These are phyloP conservation scores for Beauveria sp. DNA, from an alignment of 2,329 filamentous ascomycete genomes.

Conservation along the genomic window DNA sequence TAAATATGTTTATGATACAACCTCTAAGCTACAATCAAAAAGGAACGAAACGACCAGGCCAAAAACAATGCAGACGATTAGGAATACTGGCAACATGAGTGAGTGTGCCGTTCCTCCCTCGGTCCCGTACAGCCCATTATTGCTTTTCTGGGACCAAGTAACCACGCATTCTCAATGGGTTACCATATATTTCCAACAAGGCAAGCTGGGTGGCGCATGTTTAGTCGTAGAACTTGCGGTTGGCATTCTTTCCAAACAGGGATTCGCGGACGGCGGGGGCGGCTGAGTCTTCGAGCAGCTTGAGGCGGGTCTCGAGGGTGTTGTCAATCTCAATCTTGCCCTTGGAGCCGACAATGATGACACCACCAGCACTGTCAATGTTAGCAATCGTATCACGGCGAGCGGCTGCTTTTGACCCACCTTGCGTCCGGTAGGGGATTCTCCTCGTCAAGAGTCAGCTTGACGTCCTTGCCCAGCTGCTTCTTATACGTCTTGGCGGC, in stretches of 20 bases:
- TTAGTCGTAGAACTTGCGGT: constrained; percentile 93
- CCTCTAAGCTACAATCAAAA: constrained; percentile 26
- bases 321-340: constrained; percentile 99
- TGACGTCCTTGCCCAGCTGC: constrained; percentile 60
- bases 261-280: constrained; percentile 78
- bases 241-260: constrained; percentile 89
- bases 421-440: constrained; percentile 72
- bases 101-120: neutral
- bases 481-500: constrained; percentile 81
- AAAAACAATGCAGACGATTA: constrained; percentile 6
- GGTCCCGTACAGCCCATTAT: neutral
- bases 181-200: constrained; percentile 4
- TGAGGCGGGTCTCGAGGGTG: constrained; percentile 87
- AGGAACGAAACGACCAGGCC: constrained; percentile 1
- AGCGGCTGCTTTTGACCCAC: constrained; percentile 47
- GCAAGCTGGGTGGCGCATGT: neutral
- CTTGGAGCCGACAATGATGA: constrained; percentile 68
- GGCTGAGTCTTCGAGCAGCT: constrained; percentile 74
- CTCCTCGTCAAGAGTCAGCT: constrained; percentile 67
- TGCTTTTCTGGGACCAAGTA: neutral
- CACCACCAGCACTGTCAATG: constrained; percentile 65
- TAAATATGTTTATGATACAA: constrained; percentile 25
- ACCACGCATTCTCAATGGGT: neutral
- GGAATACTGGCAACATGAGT: neutral
- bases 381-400: neutral